A percentile compares a stretch with the other conserved stretches of the same genome.
Conservation (phyloP, 345 rosid genomes). For the Eucalyptus melliodora region DNA sequence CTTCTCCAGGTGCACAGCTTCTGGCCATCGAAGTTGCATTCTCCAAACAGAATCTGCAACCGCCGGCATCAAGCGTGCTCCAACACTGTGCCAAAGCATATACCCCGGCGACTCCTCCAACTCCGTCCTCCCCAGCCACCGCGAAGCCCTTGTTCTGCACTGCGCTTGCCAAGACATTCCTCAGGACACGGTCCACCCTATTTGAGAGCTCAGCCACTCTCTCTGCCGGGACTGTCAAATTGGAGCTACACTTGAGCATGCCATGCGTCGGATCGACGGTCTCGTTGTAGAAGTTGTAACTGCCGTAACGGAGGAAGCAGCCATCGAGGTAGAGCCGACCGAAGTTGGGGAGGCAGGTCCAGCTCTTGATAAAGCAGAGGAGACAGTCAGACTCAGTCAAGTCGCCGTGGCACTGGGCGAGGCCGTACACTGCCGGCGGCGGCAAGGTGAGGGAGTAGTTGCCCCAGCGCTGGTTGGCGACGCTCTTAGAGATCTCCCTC, state of each 20-base stretch:
- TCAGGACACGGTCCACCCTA: conserved; percentile 14
- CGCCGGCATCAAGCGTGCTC: conserved; percentile 14
- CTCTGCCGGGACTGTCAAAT: background rate
- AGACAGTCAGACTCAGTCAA: conserved; percentile 23
- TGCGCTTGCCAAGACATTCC: conserved; percentile 24
- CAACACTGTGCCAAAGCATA: conserved; percentile 75
- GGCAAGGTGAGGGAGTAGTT: background rate
- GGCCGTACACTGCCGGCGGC: conserved; percentile 10
- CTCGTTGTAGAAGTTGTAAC: conserved; percentile 35
- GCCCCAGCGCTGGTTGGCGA: background rate
- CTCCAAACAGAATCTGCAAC: conserved; percentile 40
- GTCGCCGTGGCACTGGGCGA: conserved; percentile 33
- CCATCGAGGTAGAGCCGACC: conserved; percentile 52
- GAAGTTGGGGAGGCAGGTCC: background rate
- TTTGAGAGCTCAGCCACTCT: background rate
- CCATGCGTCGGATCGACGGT: conserved; percentile 9
- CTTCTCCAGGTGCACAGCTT: conserved; percentile 22
- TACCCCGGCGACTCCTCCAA: conserved; percentile 6
- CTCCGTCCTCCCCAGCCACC: background rate
- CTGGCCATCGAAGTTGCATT: conserved; percentile 23
- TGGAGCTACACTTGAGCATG: conserved; percentile 3
- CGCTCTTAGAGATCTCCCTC: background rate
- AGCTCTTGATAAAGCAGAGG: conserved; percentile 18
- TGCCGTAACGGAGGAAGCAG: conserved; percentile 54
- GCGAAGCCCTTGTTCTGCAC: conserved; percentile 26